Evolutionary conservation across 345 rosid genomes (phyloP), one percentile per base, ranked within the genome.

Genomic region (Excoecaria cochinchinensis): DNA sequence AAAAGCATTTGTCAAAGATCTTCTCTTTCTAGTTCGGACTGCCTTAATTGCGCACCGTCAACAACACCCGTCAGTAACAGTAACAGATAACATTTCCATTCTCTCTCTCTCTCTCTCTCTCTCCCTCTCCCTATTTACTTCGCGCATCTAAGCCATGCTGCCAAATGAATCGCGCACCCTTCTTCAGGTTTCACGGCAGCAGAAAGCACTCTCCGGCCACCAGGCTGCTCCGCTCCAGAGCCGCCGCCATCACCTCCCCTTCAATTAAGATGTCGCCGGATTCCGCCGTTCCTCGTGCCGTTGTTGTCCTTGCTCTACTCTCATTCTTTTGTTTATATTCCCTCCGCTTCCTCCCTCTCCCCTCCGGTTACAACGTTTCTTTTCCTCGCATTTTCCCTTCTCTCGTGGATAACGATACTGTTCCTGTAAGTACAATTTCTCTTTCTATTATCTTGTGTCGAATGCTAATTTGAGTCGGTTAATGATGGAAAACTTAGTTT

Each of bases 251-350:
- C 19, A 4, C 76, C 76, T 51, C 53, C 76, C 42, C 25, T 53
- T 64, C 55, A 71, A 70, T 46, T 6, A 42, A 8, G 1, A 40
- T 76, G 64, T 76, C 58, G 21, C 40, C 59, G 11, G 84, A 82
- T 24, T 40, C 69, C 51, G 53, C 75, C 19, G 15, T 64, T 10
- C 71, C 75, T 50, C 86, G 84, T 21, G 70, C 78, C 24, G 71
- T 77, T 6, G n/a, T 82, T 6, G 31, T 80, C 72, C 39, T 83
- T 5, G 69, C 68, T 55, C 38, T 75, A 67, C 4, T 84, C 44
- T 70, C 77, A 51, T n/a, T 80, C 47, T 80, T 74, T 13, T 69
- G 62, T 70, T 73, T 86, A 76, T 58, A 71, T 74, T 88, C 83
- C 19, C 75, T 78, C 40, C 65, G 79, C 40, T 74, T 57, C 77